Evolutionary conservation across 2,329 filamentous ascomycete genomes (phyloP), one percentile per base, ranked within the genome.

Genomic region (Hypoxylon sp.): DNA sequence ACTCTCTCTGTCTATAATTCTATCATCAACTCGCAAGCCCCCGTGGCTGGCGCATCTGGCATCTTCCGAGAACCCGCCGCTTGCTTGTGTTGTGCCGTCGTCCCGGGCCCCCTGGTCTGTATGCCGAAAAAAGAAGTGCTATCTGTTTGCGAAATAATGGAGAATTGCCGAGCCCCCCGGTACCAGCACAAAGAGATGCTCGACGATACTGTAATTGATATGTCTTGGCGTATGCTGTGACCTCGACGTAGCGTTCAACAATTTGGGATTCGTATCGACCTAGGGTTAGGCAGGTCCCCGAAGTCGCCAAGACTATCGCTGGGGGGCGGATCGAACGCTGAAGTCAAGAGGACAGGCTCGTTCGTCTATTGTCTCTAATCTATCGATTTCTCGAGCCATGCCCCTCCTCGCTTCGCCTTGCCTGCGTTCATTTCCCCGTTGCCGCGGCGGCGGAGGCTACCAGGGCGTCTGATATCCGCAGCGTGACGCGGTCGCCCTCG

Each of bases 381-480:
- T 47, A 55, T 57, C 43, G 45, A 42, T 40, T 48, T 46, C 50
- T 48, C 53, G 48, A 52, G 43, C 41, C 53, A 52, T 38, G 26
- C 49, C 40, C 33, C 17, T n/a, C 15, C 40, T 23, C 31, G 29
- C 27, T 37, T 46, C 33, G 29, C 24, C 20, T 18, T 10, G 37
- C 23, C 26, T 49, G 37, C 17, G 54, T 35, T 42, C 8, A 4
- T 11, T 29, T 46, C 43, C 13, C 20, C 24, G 8, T 18, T 13
- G 41, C 15, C 9, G 27, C 27, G 11, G 10, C 11, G 15, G 13
- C n/a, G 18, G 27, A 24, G 17, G 41, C 8, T 15, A 46, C 73
- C 70, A 88, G 74, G 46, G 84, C 84, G 73, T 91, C 81, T 56
- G 75, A 78, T 65, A 96, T 85, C 77, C 91, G 86, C 63, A 96